Percentiles rank a stretch among this genome's conserved stretches.
phyloP scores from a whole-genome alignment of 768 basidiomycete genomes.

The Myochromella boudieri region DNA sequence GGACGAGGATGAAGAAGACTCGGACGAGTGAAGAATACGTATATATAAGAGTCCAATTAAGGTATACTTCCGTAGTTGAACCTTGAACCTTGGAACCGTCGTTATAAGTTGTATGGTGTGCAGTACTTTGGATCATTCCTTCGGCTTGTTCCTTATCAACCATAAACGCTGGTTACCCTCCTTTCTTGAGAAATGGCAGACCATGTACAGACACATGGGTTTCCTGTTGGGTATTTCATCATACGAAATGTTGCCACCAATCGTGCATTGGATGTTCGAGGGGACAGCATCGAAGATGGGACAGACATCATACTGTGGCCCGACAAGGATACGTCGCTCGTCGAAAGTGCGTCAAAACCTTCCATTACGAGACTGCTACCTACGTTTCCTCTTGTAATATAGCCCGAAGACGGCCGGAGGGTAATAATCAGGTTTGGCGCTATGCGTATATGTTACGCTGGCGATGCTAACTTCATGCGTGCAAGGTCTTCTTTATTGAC shows the following conservation, averaged over 20 bases:
- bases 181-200: too few relatives aligned
- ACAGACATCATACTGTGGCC: conserved; percentile 65
- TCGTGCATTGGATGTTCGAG: conserved; percentile 57
- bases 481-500: conserved; percentile 83
- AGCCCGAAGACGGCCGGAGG: conserved; percentile 68
- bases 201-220: conserved; percentile 38
- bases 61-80: too few relatives aligned
- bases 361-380: neutral
- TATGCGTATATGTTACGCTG: neutral
- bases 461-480: neutral
- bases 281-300: conserved; percentile 57
- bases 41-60: too few relatives aligned
- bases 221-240: conserved; percentile 62
- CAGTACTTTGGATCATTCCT: too few relatives aligned
- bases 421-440: conserved; percentile 66
- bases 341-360: conserved; percentile 62
- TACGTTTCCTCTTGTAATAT: neutral
- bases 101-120: too few relatives aligned
- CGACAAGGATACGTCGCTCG: conserved; percentile 73
- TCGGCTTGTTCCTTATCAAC: too few relatives aligned
- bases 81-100: too few relatives aligned
- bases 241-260: conserved; percentile 54
- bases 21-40: neutral
- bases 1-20: conserved; percentile 14
- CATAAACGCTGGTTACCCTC: too few relatives aligned